Conservation (phyloP, 202 grass and related monocot species). For the Cymbopogon flexuosus region DNA sequence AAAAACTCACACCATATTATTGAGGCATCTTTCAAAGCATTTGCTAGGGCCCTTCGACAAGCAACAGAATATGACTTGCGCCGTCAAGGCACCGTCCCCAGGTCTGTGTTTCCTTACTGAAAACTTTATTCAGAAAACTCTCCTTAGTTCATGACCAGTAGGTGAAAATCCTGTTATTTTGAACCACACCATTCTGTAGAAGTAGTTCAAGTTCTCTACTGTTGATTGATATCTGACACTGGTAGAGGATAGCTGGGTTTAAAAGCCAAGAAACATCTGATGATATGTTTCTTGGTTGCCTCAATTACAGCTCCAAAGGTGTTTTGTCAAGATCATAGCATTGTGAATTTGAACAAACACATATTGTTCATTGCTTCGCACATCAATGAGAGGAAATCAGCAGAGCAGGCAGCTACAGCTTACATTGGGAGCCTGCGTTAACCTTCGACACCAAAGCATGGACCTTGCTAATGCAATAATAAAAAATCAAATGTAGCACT, state of each 20-base stretch:
- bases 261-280: not conserved
- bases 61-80: slow-evolving; percentile 75
- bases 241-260: not conserved
- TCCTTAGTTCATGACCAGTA: not conserved
- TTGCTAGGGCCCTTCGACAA: slow-evolving; percentile 92
- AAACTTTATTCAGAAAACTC: slow-evolving; percentile 12
- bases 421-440: not conserved
- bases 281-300: not conserved
- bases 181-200: not conserved
- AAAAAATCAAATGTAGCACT: not conserved
- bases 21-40: slow-evolving; percentile 86
- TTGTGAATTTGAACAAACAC: not conserved
- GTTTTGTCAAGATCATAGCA: slow-evolving; percentile 73
- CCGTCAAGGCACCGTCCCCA: slow-evolving; percentile 62
- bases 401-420: not conserved
- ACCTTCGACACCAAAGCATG: not conserved
- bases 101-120: slow-evolving; percentile 39
- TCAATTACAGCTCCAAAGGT: slow-evolving; percentile 70
- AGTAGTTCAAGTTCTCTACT: not conserved
- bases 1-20: slow-evolving; percentile 85
- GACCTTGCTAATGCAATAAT: not conserved
- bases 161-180: not conserved
- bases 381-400: not conserved
- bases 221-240: not conserved
- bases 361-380: not conserved